phyloP scores from a whole-genome alignment of 208 protist species.

The Acanthamoeba triangularis region DNA sequence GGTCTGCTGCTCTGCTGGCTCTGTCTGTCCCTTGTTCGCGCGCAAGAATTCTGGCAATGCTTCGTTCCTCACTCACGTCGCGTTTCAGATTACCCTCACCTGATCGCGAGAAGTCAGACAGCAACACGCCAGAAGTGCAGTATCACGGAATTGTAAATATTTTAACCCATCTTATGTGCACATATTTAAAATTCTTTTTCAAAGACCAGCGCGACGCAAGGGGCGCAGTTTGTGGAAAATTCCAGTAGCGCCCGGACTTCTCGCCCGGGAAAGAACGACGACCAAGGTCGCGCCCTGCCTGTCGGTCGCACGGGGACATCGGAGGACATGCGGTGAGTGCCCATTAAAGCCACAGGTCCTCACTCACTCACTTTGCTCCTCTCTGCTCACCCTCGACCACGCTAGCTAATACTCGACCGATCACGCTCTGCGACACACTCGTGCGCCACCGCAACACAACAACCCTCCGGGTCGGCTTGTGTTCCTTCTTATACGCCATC shows the following conservation, averaged over 20 bases:
- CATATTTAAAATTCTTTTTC: no score
- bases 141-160: no score
- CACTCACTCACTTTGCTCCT: neutral
- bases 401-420: neutral
- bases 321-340: neutral
- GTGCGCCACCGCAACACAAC: neutral
- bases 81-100: no score
- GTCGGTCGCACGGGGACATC: neutral
- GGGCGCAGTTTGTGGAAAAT: neutral
- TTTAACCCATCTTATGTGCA: no score
- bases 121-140: no score
- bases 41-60: no score
- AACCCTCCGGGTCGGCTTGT: neutral
- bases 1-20: neutral
- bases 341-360: constrained; percentile 13
- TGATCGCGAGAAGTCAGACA: no score
- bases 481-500: neutral
- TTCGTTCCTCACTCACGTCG: no score
- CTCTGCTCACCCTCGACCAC: neutral
- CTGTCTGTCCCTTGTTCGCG: no score
- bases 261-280: neutral
- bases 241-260: neutral
- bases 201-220: no score
- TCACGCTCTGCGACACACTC: constrained; percentile 5
- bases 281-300: neutral